These are phyloP conservation scores for Monilinia aucupariae DNA, from an alignment of 2,329 filamentous ascomycete species.

Conservation along the genomic window DNA sequence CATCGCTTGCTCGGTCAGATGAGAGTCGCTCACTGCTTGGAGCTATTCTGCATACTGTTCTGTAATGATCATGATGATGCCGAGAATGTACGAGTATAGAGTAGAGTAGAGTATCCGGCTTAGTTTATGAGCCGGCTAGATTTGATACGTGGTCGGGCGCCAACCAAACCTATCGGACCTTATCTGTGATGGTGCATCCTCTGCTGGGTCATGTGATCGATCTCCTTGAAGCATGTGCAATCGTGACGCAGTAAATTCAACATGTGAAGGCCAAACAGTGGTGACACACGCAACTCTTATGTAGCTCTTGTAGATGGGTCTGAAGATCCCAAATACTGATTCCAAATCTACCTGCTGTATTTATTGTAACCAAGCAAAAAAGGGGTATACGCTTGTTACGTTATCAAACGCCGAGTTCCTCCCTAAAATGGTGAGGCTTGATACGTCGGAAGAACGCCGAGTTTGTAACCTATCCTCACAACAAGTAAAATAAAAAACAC, in stretches of 20 bases:
- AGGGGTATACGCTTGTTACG: slow-evolving; percentile 36
- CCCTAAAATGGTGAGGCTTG: slow-evolving; percentile 30
- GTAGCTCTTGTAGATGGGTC: not conserved
- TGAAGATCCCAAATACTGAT: not conserved
- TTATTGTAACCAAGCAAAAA: slow-evolving; percentile 28
- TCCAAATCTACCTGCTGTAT: slow-evolving; percentile 6
- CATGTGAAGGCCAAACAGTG: not conserved
- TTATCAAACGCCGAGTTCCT: slow-evolving; percentile 35
- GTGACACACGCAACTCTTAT: no score
- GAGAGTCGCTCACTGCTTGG: not conserved
- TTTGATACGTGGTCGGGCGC: not conserved
- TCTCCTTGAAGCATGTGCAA: not conserved
- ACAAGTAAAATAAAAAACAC: slow-evolving; percentile 10
- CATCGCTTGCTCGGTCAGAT: not conserved
- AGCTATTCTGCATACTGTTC: no score
- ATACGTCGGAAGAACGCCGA: slow-evolving; percentile 34
- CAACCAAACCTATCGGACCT: not conserved
- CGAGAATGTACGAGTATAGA: not conserved
- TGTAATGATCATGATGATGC: no score
- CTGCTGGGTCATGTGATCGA: not conserved
- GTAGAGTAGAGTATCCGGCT: not conserved
- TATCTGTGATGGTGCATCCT: not conserved
- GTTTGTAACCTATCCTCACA: slow-evolving; percentile 27
- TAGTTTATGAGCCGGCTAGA: not conserved
- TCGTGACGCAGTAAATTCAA: not conserved